A percentile compares a stretch with the other conserved stretches of the same genome.
These are phyloP conservation scores for Kodamaea ohmeri DNA, from an alignment of 1,139 yeast genomes.

Conservation along the genomic window DNA sequence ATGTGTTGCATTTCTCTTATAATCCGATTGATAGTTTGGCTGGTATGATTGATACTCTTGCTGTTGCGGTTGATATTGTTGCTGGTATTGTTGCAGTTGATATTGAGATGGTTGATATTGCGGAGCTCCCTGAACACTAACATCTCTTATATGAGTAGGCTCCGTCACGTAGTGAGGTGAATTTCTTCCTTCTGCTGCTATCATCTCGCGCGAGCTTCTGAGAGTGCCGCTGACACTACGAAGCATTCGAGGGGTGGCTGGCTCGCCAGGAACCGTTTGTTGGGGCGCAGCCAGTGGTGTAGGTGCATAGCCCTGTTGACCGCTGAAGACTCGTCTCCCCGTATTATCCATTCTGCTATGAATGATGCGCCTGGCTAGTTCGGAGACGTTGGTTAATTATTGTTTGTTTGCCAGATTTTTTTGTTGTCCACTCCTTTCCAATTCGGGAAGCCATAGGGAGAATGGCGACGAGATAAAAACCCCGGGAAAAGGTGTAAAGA, in stretches of 20 bases:
- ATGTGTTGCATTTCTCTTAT: neutral
- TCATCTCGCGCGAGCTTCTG: conserved; percentile 11
- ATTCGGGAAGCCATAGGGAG: conserved; percentile 1
- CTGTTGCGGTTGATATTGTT: conserved; percentile 12
- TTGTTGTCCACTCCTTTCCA: conserved; percentile 7
- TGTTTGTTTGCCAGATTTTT: conserved; percentile 4
- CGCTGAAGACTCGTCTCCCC: conserved; percentile 6
- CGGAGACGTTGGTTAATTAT: conserved; percentile 4
- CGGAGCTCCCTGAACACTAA: conserved; percentile 1
- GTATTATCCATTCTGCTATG: conserved; percentile 3
- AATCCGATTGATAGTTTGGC: neutral
- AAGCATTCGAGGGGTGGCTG: conserved; percentile 81
- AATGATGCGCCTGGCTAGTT: neutral
- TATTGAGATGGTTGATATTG: neutral
- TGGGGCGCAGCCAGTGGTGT: neutral
- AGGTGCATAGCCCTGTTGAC: conserved; percentile 3
- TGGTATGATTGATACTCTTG: neutral
- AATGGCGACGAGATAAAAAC: neutral
- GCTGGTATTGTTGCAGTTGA: conserved; percentile 9
- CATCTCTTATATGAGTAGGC: neutral
- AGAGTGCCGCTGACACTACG: conserved; percentile 49
- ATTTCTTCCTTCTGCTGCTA: neutral
- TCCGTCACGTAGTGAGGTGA: conserved; percentile 6
- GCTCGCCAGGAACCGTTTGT: conserved; percentile 31
- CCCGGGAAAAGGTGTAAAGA: neutral